Evolutionary conservation across 163 green algal species (phyloP).

Genomic region (Prototheca wickerhamii): DNA sequence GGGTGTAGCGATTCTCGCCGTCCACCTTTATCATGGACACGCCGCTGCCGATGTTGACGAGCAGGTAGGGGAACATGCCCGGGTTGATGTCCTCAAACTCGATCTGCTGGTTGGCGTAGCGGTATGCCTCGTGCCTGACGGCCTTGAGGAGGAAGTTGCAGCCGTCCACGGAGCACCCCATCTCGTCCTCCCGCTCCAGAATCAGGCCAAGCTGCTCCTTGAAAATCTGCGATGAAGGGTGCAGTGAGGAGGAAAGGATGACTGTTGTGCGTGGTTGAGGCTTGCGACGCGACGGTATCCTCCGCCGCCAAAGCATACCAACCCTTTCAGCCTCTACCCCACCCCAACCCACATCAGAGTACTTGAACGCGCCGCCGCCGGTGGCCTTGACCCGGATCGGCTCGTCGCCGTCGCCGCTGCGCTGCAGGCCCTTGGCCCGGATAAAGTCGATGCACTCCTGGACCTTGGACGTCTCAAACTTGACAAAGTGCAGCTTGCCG

Average conservation of each 20-base stretch:
- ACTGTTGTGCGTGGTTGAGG: no score
- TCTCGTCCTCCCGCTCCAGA: constrained; percentile 92
- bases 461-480: constrained; percentile 90
- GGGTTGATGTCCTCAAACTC: constrained; percentile 37
- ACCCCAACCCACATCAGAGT: constrained; percentile 36
- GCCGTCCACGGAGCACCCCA: constrained; percentile 82
- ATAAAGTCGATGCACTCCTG: constrained; percentile 92
- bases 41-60: constrained; percentile 96
- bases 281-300: no score
- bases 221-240: constrained; percentile 50
- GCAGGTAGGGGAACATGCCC: constrained; percentile 85
- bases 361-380: constrained; percentile 75
- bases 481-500: constrained; percentile 93
- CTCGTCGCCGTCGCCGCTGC: constrained; percentile 21
- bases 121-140: constrained; percentile 92
- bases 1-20: constrained; percentile 67
- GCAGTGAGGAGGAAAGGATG: neutral
- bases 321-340: no score
- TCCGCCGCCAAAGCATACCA: no score
- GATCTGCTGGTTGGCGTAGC: constrained; percentile 51
- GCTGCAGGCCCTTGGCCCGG: constrained; percentile 81
- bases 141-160: constrained; percentile 94
- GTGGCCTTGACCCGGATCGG: constrained; percentile 78
- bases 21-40: constrained; percentile 82
- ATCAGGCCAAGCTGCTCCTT: constrained; percentile 76